These are phyloP conservation scores for Calonectria crousiana DNA, from an alignment of 2,329 filamentous ascomycete species.

Conservation along the genomic window DNA sequence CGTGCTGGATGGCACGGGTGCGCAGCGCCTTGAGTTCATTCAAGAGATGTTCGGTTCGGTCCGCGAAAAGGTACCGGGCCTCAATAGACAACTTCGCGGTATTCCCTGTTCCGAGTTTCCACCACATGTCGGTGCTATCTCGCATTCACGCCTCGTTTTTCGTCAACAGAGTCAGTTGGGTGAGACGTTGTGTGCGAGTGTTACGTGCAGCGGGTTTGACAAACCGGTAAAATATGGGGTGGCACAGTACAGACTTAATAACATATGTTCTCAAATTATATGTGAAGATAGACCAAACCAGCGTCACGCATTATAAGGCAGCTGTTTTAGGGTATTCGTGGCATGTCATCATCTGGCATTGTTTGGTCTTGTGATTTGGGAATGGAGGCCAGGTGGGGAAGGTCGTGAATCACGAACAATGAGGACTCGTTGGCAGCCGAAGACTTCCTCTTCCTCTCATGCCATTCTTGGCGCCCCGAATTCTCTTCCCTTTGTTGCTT, in stretches of 20 bases:
- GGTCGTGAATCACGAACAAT: background rate
- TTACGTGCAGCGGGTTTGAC: background rate
- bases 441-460: background rate
- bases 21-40: conserved; percentile 15
- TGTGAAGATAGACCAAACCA: background rate
- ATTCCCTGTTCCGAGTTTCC: conserved; percentile 8
- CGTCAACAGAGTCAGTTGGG: background rate
- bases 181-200: background rate
- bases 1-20: conserved; percentile 15
- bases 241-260: background rate
- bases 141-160: background rate
- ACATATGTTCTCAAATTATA: background rate
- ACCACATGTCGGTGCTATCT: conserved; percentile 20
- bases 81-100: conserved; percentile 34
- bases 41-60: conserved; percentile 10
- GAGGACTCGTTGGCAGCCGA: background rate
- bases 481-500: background rate
- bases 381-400: background rate
- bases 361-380: background rate
- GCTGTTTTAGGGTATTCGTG: background rate
- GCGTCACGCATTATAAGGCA: background rate
- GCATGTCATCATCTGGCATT: background rate
- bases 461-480: too few relatives aligned
- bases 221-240: too few relatives aligned
- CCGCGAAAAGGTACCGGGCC: conserved; percentile 26